Percentiles rank a stretch among this genome's conserved stretches.
These are phyloP conservation scores for Cladosporium oxysporum DNA, from an alignment of 2,329 filamentous ascomycete genomes.

Conservation along the genomic window DNA sequence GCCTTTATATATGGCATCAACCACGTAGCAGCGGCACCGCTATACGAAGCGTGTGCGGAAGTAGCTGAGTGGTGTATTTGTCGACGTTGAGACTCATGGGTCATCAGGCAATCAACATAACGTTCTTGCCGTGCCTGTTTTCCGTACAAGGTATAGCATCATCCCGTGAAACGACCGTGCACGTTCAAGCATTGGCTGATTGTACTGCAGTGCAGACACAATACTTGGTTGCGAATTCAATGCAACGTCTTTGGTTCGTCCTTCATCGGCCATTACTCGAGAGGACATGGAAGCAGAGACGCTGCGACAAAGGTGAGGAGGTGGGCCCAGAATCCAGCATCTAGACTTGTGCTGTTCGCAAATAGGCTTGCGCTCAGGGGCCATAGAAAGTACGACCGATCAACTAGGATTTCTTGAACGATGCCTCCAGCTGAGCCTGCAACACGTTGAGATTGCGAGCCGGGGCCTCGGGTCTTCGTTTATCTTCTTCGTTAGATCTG, in stretches of 20 bases:
- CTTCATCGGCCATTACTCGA: not conserved
- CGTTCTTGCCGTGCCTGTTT: not conserved
- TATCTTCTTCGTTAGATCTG: not conserved
- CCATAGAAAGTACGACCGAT: not conserved
- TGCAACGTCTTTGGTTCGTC: not conserved
- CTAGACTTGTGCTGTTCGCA: not conserved
- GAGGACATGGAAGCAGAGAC: not conserved
- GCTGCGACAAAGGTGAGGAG: not conserved
- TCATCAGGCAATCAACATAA: not conserved
- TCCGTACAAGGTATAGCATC: not conserved
- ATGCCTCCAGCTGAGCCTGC: conserved; percentile 9
- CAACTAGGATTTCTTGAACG: not conserved
- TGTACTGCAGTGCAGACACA: not conserved
- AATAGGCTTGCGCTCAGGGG: not conserved
- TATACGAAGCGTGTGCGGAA: not conserved
- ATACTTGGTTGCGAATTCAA: not conserved
- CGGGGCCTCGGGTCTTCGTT: not conserved
- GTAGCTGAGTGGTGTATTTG: not conserved
- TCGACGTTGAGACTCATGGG: not conserved
- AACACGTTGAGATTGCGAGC: not conserved
- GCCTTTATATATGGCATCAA: not conserved
- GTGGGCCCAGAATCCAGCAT: not conserved
- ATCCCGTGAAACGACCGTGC: not conserved
- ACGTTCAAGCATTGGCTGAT: not conserved
- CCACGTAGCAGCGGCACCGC: not conserved